These are phyloP conservation scores for Lasiodiplodia hormozganensis DNA, from an alignment of 2,329 filamentous ascomycete species.

Conservation along the genomic window DNA sequence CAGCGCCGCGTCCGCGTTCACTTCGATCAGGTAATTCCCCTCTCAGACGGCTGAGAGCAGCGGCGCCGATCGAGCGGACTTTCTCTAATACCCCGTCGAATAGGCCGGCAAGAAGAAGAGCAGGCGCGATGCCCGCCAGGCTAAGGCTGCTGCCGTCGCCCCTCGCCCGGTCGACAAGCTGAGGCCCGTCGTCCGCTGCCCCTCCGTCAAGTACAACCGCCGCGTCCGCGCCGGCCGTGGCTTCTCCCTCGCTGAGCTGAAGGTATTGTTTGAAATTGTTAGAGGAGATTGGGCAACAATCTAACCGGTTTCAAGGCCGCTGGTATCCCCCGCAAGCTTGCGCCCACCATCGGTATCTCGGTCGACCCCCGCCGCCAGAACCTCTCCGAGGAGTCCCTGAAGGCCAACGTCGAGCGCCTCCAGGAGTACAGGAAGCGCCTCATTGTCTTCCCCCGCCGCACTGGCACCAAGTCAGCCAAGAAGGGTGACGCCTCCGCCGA, in stretches of 20 bases:
- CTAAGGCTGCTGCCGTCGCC: conserved; percentile 94
- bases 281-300: background rate
- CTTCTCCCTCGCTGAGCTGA: conserved; percentile 97
- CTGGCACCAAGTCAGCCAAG: conserved; percentile 80
- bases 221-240: conserved; percentile 95
- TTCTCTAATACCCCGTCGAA: conserved; percentile 41
- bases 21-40: conserved; percentile 95
- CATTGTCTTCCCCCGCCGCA: conserved; percentile 97
- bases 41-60: conserved; percentile 58
- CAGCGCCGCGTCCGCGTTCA: conserved; percentile 98
- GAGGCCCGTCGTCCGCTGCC: conserved; percentile 95
- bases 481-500: conserved; percentile 87
- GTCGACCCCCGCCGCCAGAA: conserved; percentile 98
- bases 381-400: conserved; percentile 92
- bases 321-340: conserved; percentile 91
- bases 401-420: conserved; percentile 94
- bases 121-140: conserved; percentile 87
- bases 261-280: conserved; percentile 67
- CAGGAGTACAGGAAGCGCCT: conserved; percentile 96
- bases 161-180: conserved; percentile 97
- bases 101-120: conserved; percentile 96
- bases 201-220: conserved; percentile 99
- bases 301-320: conserved; percentile 70
- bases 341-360: conserved; percentile 93
- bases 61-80: conserved; percentile 51